Evolutionary conservation across 768 basidiomycete species (phyloP).

Genomic region (Neoboletus magnificus): DNA sequence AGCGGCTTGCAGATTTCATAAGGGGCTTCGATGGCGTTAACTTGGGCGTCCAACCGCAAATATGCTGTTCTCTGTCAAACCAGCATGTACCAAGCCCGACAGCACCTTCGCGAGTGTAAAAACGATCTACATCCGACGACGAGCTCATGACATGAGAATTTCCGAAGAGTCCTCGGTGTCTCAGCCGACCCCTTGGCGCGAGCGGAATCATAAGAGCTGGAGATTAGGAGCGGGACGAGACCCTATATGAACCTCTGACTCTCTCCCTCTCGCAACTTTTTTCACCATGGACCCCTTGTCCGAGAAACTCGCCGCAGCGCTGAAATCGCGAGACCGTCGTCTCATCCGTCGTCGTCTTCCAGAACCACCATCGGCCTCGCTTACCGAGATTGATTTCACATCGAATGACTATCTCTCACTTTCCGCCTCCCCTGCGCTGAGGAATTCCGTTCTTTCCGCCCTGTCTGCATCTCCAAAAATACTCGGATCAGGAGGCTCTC

Average conservation of each 20-base stretch:
- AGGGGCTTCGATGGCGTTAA: too few species aligned
- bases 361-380: conserved; percentile 41
- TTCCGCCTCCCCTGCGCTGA: conserved; percentile 54
- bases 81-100: not conserved
- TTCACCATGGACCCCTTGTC: conserved; percentile 31
- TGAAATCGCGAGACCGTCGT: conserved; percentile 63
- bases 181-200: not conserved
- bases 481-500: conserved; percentile 84
- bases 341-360: conserved; percentile 70
- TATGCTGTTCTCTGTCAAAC: not conserved
- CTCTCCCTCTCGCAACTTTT: not conserved
- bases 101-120: not conserved
- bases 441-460: conserved; percentile 53
- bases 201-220: not conserved
- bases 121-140: conserved; percentile 11
- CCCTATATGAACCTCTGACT: not conserved
- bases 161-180: not conserved
- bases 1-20: not conserved
- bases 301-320: conserved; percentile 46
- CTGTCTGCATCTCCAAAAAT: conserved; percentile 51
- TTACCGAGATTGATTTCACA: conserved; percentile 57
- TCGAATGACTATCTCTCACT: conserved; percentile 94
- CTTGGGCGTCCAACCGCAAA: not conserved
- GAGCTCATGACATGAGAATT: conserved; percentile 4
- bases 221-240: not conserved